Conservation (phyloP, 1,139 yeast genomes). For the Lizanozyma gosingica region DNA sequence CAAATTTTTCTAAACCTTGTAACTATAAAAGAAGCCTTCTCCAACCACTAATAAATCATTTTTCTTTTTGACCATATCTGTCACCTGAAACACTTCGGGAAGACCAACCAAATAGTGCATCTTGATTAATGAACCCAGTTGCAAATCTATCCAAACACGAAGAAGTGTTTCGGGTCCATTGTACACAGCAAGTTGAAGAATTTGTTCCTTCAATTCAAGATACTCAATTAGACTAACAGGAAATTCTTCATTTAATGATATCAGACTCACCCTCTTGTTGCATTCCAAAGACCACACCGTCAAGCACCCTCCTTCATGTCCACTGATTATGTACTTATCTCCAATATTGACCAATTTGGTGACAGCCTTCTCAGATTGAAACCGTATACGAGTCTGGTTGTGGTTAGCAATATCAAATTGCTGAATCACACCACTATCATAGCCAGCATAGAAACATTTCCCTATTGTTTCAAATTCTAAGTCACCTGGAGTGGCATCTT, state of each 20-base stretch:
- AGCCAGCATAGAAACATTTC: constrained; percentile 16
- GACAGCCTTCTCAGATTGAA: constrained; percentile 1
- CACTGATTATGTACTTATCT: constrained; percentile 11
- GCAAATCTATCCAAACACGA: constrained; percentile 7
- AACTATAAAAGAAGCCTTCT: constrained; percentile 3
- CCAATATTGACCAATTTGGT: constrained; percentile 8
- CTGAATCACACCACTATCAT: constrained; percentile 18
- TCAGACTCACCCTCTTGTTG: constrained; percentile 2
- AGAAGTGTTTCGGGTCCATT: constrained; percentile 19
- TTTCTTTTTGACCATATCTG: constrained; percentile 6
- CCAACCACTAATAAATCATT: constrained; percentile 8
- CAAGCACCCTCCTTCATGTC: constrained; percentile 14
- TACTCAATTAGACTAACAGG: constrained; percentile 4
- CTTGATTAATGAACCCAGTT: constrained; percentile 1
- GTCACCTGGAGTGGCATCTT: background rate
- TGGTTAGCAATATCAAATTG: constrained; percentile 14
- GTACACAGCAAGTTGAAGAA: constrained; percentile 6
- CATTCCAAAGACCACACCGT: constrained; percentile 9
- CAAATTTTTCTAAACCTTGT: too few relatives aligned
- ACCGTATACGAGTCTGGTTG: constrained; percentile 8
- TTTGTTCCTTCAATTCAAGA: constrained; percentile 1
- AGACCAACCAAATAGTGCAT: constrained; percentile 15
- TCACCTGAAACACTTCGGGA: constrained; percentile 14
- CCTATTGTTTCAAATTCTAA: constrained; percentile 10
- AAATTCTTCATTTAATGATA: constrained; percentile 7